A percentile compares a stretch with the other conserved stretches of the same genome.
Conservation (phyloP, 768 basidiomycete genomes). For the Boletales sp. region DNA sequence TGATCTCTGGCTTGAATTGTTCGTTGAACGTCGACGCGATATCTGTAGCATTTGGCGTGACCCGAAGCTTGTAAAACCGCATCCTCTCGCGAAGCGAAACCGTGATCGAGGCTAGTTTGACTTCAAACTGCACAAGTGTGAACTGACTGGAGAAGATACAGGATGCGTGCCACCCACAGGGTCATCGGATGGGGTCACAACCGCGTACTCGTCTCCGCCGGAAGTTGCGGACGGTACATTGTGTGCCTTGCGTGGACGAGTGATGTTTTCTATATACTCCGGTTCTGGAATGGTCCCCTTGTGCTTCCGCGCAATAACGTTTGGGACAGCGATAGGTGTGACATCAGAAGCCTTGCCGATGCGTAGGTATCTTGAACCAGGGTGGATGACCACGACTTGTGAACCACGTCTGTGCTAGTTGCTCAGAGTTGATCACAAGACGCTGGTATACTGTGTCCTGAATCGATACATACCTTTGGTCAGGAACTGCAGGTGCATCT, state of each 20-base stretch:
- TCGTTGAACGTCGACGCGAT: conserved; percentile 80
- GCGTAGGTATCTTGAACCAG: conserved; percentile 68
- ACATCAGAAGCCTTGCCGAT: conserved; percentile 79
- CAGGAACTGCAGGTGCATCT: conserved; percentile 36
- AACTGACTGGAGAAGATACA: neutral
- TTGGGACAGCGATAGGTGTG: conserved; percentile 62
- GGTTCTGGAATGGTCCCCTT: conserved; percentile 42
- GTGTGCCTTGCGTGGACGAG: conserved; percentile 47
- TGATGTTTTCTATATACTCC: conserved; percentile 47
- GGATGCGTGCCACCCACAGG: conserved; percentile 42
- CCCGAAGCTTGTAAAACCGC: conserved; percentile 81
- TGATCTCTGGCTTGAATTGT: conserved; percentile 81
- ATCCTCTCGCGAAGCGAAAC: conserved; percentile 76
- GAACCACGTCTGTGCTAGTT: conserved; percentile 60
- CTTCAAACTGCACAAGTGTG: conserved; percentile 54
- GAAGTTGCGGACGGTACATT: conserved; percentile 19
- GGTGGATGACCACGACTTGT: conserved; percentile 76
- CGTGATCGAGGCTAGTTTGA: conserved; percentile 68
- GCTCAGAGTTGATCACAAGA: conserved; percentile 28
- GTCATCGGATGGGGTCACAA: conserved; percentile 50
- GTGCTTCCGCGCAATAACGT: conserved; percentile 69
- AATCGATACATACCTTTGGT: conserved; percentile 42
- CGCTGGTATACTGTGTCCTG: conserved; percentile 3
- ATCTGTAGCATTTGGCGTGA: conserved; percentile 64
- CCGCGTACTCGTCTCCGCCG: conserved; percentile 50